Evolutionary conservation across 129 eudicot genomes (phyloP).

Genomic region (Escallonia herrerae): DNA sequence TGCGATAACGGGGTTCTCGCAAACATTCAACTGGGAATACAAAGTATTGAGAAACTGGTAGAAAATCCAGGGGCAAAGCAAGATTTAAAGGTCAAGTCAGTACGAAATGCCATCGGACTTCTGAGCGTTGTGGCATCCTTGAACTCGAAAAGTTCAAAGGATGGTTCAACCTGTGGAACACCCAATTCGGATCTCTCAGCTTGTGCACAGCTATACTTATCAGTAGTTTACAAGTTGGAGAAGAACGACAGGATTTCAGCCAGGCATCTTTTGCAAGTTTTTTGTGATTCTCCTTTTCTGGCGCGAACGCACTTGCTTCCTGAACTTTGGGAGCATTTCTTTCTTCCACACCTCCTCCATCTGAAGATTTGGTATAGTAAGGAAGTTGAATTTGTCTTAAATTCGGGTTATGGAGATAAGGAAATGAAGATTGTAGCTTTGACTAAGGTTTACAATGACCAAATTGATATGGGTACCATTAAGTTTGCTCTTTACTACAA

Average conservation of each 20-base stretch:
- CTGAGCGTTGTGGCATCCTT: slow-evolving; percentile 45
- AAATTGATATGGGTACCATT: slow-evolving; percentile 53
- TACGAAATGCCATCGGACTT: slow-evolving; percentile 43
- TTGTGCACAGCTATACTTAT: slow-evolving; percentile 67
- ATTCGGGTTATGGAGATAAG: slow-evolving; percentile 21
- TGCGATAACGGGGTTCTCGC: slow-evolving; percentile 37
- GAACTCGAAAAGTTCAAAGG: slow-evolving; percentile 34
- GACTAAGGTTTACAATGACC: slow-evolving; percentile 38
- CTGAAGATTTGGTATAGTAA: slow-evolving; percentile 56
- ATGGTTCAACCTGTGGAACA: slow-evolving; percentile 38
- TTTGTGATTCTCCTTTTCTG: slow-evolving; percentile 55
- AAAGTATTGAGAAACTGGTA: slow-evolving; percentile 56
- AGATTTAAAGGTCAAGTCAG: slow-evolving; percentile 37
- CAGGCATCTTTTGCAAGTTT: slow-evolving; percentile 55
- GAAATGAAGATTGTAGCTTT: slow-evolving; percentile 34
- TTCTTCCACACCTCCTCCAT: slow-evolving; percentile 77
- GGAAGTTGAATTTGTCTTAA: slow-evolving; percentile 31
- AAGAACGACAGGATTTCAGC: slow-evolving; percentile 61
- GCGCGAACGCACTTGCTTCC: slow-evolving; percentile 62
- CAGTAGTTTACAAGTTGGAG: slow-evolving; percentile 59
- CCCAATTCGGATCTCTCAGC: slow-evolving; percentile 51
- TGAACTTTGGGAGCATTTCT: slow-evolving; percentile 82
- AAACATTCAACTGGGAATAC: slow-evolving; percentile 53
- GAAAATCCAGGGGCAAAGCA: slow-evolving; percentile 35
- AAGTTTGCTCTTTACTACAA: slow-evolving; percentile 65